These are phyloP conservation scores for Scutellaria galericulata DNA, from an alignment of 257 asterid genomes.

Conservation along the genomic window DNA sequence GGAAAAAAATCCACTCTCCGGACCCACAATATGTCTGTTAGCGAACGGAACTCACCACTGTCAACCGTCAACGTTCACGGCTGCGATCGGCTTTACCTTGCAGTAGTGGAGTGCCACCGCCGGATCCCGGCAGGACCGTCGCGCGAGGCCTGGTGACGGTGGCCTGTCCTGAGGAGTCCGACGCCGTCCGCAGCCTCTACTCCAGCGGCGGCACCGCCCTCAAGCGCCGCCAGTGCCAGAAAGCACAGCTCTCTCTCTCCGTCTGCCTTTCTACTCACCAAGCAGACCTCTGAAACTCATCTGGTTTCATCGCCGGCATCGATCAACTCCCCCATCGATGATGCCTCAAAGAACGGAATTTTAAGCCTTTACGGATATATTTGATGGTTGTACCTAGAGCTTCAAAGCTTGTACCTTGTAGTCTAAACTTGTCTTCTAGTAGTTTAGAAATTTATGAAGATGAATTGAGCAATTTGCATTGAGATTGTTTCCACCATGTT, in stretches of 20 bases:
- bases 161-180: conserved; percentile 73
- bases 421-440: too few species aligned
- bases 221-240: conserved; percentile 83
- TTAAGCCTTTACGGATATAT: neutral
- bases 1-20: neutral
- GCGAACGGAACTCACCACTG: conserved; percentile 35
- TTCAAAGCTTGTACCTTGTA: conserved; percentile 18
- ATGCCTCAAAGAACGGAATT: neutral
- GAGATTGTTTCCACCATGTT: neutral
- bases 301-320: neutral
- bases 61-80: conserved; percentile 34
- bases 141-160: conserved; percentile 66
- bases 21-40: conserved; percentile 36
- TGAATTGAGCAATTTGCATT: neutral
- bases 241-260: conserved; percentile 74
- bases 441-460: too few species aligned
- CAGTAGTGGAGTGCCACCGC: conserved; percentile 74
- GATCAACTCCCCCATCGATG: conserved; percentile 9
- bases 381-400: conserved; percentile 14
- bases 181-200: conserved; percentile 78
- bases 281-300: conserved; percentile 34
- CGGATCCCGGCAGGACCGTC: conserved; percentile 64
- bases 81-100: conserved; percentile 69
- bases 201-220: conserved; percentile 89
- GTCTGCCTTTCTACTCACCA: conserved; percentile 67